Conservation (phyloP, 345 rosid genomes). For the Conringia planisiliqua region DNA sequence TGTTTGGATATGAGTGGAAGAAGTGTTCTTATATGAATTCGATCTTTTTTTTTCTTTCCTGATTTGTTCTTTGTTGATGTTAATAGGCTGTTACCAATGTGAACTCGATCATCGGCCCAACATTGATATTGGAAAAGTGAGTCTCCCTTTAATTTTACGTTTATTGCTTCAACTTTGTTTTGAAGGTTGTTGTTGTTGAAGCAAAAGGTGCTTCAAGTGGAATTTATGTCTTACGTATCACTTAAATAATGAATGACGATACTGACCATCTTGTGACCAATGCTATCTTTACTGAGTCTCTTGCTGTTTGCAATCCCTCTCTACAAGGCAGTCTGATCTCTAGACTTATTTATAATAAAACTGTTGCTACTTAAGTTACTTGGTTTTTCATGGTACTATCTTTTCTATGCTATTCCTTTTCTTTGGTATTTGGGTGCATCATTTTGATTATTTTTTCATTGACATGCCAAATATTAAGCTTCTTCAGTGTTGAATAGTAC, state of each 20-base stretch:
- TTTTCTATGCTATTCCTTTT: neutral
- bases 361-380: neutral
- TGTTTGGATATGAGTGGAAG: neutral
- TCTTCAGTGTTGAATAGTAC: neutral
- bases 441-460: neutral
- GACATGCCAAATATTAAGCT: neutral
- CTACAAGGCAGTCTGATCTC: constrained; percentile 39
- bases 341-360: neutral
- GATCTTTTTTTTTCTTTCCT: neutral
- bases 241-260: neutral
- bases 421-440: constrained; percentile 12
- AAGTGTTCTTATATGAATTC: neutral
- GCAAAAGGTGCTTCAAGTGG: constrained; percentile 58
- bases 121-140: constrained; percentile 84
- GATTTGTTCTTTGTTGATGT: neutral
- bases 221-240: neutral
- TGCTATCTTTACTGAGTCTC: constrained; percentile 94
- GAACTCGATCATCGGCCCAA: constrained; percentile 74
- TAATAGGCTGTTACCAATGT: constrained; percentile 79
- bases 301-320: constrained; percentile 83
- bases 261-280: constrained; percentile 51
- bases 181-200: neutral
- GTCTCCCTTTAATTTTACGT: neutral
- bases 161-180: neutral
- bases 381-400: neutral